Base-by-base conservation (phyloP, 1,284 basidiomycete species). In the Sanguinoderma infundibulare region DNA sequence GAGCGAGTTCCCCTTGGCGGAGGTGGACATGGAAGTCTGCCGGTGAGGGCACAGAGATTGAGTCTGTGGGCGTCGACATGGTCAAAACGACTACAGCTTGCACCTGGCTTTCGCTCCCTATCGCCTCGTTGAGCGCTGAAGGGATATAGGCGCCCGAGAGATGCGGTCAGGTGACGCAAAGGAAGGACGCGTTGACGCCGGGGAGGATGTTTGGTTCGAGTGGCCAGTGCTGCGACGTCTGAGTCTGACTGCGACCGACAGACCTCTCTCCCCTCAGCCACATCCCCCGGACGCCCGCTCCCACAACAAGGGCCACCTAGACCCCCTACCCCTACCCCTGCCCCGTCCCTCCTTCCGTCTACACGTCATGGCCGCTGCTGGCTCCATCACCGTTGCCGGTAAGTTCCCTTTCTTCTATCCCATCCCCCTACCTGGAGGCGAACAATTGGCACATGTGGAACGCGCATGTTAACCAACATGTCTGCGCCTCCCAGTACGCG, bases 21-120 rank as follows among this genome's bases (percentile, higher is more conserved):
- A 99, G 87, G 75, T 99, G 98, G 64, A 98, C 96, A 80, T 99
- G 96, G 74, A 96, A 98, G 79, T 98, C 95, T 49, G 95, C 94
- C 20, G 95, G 95, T 0, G 92, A 86, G 7, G 83, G 75, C 49
- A 96, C 74, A 50, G 78, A 73, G 58, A 87, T 79, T 54, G 79
- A 78, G 70, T 79, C 76, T 62, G 68, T 62, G 9, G 55, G 61
- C 57, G 47, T 50, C 26, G 60, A 62, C 60, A 57, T 62, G 42
- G 54, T 57, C 39, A 59, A 40, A 24, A 24, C n/a, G 5, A 26
- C n/a, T 22, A 24, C 42, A 35, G 5, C 28, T 32, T 34, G 3
- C 2, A 35, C 17, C 26, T n/a, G 4, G 28, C 15, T 20, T 24
- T n/a, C 9, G 1, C 39, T 20, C 22, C 7, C 42, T 24, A 24